Percentiles rank a stretch among this genome's conserved stretches.
Evolutionary conservation across 2,329 filamentous ascomycete species (phyloP).

Genomic region (Pestalotiopsis sp.): DNA sequence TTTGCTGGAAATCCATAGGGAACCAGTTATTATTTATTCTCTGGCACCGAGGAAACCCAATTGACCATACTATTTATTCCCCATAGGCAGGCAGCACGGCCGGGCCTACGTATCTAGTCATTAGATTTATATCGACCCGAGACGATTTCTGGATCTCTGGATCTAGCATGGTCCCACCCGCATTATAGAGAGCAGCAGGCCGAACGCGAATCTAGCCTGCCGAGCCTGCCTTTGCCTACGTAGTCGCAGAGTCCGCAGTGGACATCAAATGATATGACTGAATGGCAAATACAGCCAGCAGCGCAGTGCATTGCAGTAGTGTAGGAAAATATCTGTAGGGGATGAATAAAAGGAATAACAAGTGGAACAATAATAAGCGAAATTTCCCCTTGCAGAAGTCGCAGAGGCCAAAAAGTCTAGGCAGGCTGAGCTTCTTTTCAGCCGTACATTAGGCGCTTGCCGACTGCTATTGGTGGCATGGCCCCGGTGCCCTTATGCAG

Average conservation of each 20-base stretch:
- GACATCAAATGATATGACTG: neutral
- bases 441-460: neutral
- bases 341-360: neutral
- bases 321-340: too few relatives aligned
- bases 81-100: neutral
- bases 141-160: neutral
- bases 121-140: neutral
- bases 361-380: neutral
- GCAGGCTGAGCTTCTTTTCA: conserved; percentile 7
- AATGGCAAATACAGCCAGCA: too few relatives aligned
- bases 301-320: too few relatives aligned
- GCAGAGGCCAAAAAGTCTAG: neutral
- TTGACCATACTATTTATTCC: neutral
- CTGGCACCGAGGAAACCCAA: neutral
- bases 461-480: neutral
- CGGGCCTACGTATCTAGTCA: neutral
- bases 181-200: neutral
- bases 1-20: neutral
- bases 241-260: neutral
- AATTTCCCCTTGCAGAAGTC: conserved; percentile 3
- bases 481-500: neutral
- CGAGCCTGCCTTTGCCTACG: neutral
- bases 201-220: neutral
- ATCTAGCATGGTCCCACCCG: neutral
- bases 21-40: neutral